A percentile compares a stretch with the other conserved stretches of the same genome.
Conservation (phyloP, 2,329 filamentous ascomycete genomes). For the Orbilia javanica region DNA sequence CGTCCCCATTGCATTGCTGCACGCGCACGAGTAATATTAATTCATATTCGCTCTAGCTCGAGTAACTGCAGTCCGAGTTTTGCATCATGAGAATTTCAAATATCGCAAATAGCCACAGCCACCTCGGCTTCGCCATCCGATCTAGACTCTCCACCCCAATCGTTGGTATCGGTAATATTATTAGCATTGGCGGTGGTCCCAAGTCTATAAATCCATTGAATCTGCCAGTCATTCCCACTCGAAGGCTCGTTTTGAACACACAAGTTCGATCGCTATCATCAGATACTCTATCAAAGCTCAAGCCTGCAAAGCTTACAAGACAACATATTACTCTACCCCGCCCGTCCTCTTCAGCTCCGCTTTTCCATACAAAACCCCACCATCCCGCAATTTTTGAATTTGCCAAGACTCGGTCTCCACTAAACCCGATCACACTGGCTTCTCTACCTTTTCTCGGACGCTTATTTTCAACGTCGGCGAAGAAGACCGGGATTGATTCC, state of each 20-base stretch:
- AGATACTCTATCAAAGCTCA: conserved; percentile 8
- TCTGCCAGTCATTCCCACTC: neutral
- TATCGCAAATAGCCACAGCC: conserved; percentile 54
- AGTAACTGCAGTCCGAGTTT: neutral
- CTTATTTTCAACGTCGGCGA: conserved; percentile 33
- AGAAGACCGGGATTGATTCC: conserved; percentile 40
- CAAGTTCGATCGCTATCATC: conserved; percentile 4
- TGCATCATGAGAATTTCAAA: conserved; percentile 54
- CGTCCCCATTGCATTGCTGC: neutral
- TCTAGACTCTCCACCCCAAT: neutral
- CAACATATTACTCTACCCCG: too few relatives aligned
- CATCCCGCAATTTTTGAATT: conserved; percentile 17
- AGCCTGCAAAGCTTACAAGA: neutral
- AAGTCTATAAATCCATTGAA: conserved; percentile 45
- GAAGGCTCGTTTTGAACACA: neutral
- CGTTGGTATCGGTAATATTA: neutral
- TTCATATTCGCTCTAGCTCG: neutral
- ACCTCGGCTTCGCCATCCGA: conserved; percentile 36
- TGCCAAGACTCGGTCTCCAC: conserved; percentile 45
- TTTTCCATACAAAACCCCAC: neutral
- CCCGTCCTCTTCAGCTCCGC: neutral
- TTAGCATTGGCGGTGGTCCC: neutral
- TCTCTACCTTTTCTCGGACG: conserved; percentile 46
- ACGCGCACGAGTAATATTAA: conserved; percentile 3
- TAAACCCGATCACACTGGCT: conserved; percentile 35